A percentile compares a stretch with the other conserved stretches of the same genome.
Conservation (phyloP, 164 flowering plant species). For the Tinospora cordifolia region DNA sequence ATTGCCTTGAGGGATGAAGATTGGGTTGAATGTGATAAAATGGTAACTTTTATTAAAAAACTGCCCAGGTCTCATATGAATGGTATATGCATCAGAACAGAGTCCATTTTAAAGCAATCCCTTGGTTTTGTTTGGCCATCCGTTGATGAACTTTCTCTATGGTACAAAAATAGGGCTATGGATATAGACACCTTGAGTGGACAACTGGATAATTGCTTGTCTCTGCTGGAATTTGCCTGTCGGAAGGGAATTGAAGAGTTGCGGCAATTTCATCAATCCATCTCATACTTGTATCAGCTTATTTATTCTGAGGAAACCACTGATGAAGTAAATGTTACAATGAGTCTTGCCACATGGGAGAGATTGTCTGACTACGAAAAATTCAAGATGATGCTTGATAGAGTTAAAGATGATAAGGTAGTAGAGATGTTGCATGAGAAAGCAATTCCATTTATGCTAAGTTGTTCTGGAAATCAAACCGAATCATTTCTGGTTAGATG, state of each 20-base stretch:
- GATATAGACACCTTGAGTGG: slow-evolving; percentile 81
- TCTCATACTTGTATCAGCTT: slow-evolving; percentile 61
- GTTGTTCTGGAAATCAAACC: slow-evolving; percentile 17
- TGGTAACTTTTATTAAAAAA: slow-evolving; percentile 38
- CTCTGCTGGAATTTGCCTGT: slow-evolving; percentile 68
- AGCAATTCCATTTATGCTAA: slow-evolving; percentile 77
- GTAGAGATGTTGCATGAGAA: slow-evolving; percentile 38
- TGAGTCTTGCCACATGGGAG: slow-evolving; percentile 72
- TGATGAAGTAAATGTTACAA: slow-evolving; percentile 34
- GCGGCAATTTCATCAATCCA: slow-evolving; percentile 52
- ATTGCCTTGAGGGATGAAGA: slow-evolving; percentile 65
- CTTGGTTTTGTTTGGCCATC: slow-evolving; percentile 77
- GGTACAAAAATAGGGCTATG: slow-evolving; percentile 82
- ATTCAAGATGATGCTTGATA: slow-evolving; percentile 72
- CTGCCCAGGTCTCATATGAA: slow-evolving; percentile 29
- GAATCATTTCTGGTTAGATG: slow-evolving; percentile 79
- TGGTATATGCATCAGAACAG: slow-evolving; percentile 47
- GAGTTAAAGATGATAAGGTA: slow-evolving; percentile 61
- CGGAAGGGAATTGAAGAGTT: slow-evolving; percentile 65
- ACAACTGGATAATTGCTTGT: slow-evolving; percentile 73
- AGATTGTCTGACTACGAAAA: slow-evolving; percentile 78
- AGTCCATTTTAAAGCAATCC: slow-evolving; percentile 49
- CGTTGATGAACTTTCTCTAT: slow-evolving; percentile 43
- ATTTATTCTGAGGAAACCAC: slow-evolving; percentile 54
- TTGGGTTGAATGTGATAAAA: slow-evolving; percentile 89